phyloP scores from a whole-genome alignment of 176 grass and related monocot genomes.

The Canna indica region DNA sequence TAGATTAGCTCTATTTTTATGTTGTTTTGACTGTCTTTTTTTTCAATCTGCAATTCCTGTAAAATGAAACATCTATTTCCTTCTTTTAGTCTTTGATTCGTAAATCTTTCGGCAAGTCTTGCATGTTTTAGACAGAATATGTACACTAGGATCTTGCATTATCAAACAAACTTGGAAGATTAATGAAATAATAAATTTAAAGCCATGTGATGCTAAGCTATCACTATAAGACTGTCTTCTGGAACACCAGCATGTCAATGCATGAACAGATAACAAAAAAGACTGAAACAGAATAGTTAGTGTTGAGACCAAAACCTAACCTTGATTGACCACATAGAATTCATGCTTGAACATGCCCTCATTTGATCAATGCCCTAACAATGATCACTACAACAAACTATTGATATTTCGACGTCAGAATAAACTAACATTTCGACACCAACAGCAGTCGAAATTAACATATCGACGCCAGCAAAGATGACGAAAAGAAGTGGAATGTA shows the following conservation, averaged over 20 bases:
- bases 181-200: neutral
- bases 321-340: conserved; percentile 21
- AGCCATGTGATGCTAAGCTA: neutral
- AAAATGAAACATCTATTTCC: too few relatives aligned
- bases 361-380: conserved; percentile 62
- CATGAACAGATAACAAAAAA: neutral
- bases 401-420: too few relatives aligned
- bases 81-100: too few relatives aligned
- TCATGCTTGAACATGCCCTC: conserved; percentile 40
- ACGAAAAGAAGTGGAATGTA: too few relatives aligned
- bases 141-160: neutral
- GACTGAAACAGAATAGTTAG: neutral
- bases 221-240: neutral
- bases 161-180: neutral
- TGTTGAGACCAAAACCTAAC: conserved; percentile 7
- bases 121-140: neutral
- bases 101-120: too few relatives aligned
- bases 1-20: too few relatives aligned
- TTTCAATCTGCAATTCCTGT: too few relatives aligned
- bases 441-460: too few relatives aligned
- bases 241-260: neutral
- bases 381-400: too few relatives aligned
- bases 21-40: too few relatives aligned
- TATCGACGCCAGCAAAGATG: too few relatives aligned
- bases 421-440: too few relatives aligned